Percentiles rank a stretch among this genome's conserved stretches.
Evolutionary conservation across 345 rosid genomes (phyloP).

Genomic region (Lenwebbia sp.): DNA sequence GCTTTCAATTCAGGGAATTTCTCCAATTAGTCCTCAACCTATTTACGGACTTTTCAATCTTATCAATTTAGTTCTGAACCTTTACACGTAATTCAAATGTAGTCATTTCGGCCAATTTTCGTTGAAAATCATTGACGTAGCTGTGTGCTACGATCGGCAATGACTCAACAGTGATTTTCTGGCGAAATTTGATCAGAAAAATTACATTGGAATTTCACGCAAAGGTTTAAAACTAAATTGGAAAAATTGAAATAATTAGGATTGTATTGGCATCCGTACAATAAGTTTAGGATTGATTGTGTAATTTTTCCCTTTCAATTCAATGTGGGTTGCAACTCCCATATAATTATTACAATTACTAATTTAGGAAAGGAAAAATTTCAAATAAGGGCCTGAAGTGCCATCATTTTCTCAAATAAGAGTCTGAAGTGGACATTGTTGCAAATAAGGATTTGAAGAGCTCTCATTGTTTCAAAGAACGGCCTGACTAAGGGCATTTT

Average conservation of each 20-base stretch:
- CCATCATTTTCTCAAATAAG: too few relatives aligned
- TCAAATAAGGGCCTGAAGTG: too few relatives aligned
- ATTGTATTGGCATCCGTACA: rapidly evolving
- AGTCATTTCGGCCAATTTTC: background rate
- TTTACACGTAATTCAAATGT: background rate
- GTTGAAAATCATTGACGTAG: rapidly evolving
- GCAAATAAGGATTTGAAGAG: too few relatives aligned
- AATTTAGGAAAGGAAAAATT: background rate
- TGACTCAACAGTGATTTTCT: background rate
- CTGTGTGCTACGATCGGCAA: rapidly evolving
- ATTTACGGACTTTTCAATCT: background rate
- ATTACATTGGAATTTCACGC: background rate
- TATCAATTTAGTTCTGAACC: rapidly evolving
- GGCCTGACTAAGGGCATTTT: too few relatives aligned
- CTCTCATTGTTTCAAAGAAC: too few relatives aligned
- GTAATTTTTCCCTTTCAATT: background rate
- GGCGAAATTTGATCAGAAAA: rapidly evolving
- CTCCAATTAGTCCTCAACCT: background rate
- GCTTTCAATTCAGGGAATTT: background rate
- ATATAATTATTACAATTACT: background rate
- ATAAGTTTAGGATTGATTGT: background rate
- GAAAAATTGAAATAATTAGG: background rate
- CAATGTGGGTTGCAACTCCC: rapidly evolving
- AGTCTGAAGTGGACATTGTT: too few relatives aligned
- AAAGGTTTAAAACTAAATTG: rapidly evolving